These are phyloP conservation scores for Cytospora piceae DNA, from an alignment of 2,329 filamentous ascomycete species.

Conservation along the genomic window DNA sequence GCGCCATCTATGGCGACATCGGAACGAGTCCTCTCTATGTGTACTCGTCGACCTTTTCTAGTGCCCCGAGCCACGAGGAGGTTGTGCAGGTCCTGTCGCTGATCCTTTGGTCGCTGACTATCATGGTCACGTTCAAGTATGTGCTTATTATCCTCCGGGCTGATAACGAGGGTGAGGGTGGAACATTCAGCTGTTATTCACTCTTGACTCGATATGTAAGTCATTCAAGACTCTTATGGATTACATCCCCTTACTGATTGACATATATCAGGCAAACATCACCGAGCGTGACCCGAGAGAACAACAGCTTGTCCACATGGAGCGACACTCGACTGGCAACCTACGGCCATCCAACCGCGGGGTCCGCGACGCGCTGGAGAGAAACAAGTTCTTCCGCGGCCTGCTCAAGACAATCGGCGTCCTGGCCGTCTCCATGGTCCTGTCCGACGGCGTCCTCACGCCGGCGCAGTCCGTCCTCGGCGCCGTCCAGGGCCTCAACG, in stretches of 20 bases:
- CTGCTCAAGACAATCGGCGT: conserved; percentile 65
- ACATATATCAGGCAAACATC: conserved; percentile 51
- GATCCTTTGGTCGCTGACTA: conserved; percentile 68
- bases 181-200: conserved; percentile 69
- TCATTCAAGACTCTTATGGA: background rate
- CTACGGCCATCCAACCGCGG: conserved; percentile 54
- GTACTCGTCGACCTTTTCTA: conserved; percentile 66
- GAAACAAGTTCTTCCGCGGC: conserved; percentile 53
- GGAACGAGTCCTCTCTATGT: conserved; percentile 66
- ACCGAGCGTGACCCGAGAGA: conserved; percentile 63
- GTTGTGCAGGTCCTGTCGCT: conserved; percentile 67
- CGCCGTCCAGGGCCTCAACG: conserved; percentile 65
- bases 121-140: conserved; percentile 72
- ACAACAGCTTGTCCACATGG: conserved; percentile 58
- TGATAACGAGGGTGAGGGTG: conserved; percentile 71
- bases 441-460: conserved; percentile 65
- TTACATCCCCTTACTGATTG: background rate
- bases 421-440: conserved; percentile 67
- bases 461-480: conserved; percentile 70
- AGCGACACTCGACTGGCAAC: conserved; percentile 60
- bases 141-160: conserved; percentile 65
- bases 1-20: conserved; percentile 64
- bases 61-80: conserved; percentile 55
- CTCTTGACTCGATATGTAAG: conserved; percentile 59
- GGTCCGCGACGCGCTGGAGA: conserved; percentile 60